Evolutionary conservation across 805 yeast species (phyloP), one percentile per base, ranked within the genome.

Genomic region (Debaryomyces tyrocola): DNA sequence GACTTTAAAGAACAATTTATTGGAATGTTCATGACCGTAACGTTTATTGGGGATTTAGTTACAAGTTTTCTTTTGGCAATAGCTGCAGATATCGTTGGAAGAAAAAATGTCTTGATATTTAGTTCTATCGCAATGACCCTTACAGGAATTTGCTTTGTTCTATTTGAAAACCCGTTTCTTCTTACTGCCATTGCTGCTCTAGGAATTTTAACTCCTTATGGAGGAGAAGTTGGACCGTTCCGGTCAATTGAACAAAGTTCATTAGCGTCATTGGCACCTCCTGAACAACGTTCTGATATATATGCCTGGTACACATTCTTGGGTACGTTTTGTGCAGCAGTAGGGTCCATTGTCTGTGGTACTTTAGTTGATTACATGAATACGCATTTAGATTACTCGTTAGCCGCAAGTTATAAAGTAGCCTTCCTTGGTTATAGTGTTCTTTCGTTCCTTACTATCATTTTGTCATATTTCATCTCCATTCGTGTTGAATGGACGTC

Each of bases 171-270:
- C 50, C 67, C 59, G 43, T 56, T 55, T 33, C 14, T 73, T 1
- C 56, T 80, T 40, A 61, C 72, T 34, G 40, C 62, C 0, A 66
- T 74, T 1, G 70, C 79, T 1, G 59, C 75, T 12, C 37, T 75
- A 9, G 85, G 85, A 2, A 75, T 79, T n/a, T 65, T 80, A 20
- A 78, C 83, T 1, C 82, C 83, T 2, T 66, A 75, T n/a, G 85
- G 85, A 4, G 76, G 75, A 5, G 85, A 80, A 48, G 80, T 78
- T 20, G 84, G 84, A 0, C 82, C 84, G 1, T 80, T 79, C 59
- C 64, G 83, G 48, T 74, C 82, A 7, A 63, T 80, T n/a, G 85
- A 80, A 53, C 83, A 79, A 50, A 67, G 79, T 27, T 59, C 78
- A 1, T 64, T 80, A 33, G 81, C 84, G 0, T 75, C 79, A 14